phyloP scores from a whole-genome alignment of 805 yeast species.

The Metschnikowia amazonensis region DNA sequence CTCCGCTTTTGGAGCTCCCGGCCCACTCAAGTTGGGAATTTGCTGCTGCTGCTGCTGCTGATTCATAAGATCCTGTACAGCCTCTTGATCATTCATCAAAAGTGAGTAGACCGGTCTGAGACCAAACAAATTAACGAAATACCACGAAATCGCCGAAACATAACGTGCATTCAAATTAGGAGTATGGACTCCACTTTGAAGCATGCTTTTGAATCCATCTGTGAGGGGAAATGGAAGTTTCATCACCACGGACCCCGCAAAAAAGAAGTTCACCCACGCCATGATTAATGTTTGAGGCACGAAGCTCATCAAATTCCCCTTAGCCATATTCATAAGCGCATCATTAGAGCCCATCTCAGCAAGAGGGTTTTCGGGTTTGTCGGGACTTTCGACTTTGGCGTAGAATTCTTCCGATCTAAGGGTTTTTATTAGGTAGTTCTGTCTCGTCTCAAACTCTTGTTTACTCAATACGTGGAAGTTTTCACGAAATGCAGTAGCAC shows the following conservation, averaged over 20 bases:
- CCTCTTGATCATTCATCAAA: slow-evolving; percentile 51
- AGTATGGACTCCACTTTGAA: slow-evolving; percentile 83
- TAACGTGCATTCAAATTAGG: slow-evolving; percentile 84
- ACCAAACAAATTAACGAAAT: slow-evolving; percentile 83
- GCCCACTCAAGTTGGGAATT: slow-evolving; percentile 43
- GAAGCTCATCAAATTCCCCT: slow-evolving; percentile 76
- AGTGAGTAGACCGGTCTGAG: slow-evolving; percentile 74
- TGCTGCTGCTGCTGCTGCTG: slow-evolving; percentile 38
- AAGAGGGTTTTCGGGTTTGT: slow-evolving; percentile 54
- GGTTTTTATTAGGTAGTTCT: slow-evolving; percentile 42
- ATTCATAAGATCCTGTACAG: slow-evolving; percentile 43
- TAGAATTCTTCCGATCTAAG: slow-evolving; percentile 53
- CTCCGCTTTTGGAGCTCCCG: slow-evolving; percentile 60
- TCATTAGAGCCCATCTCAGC: slow-evolving; percentile 71
- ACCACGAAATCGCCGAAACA: slow-evolving; percentile 95
- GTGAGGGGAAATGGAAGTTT: slow-evolving; percentile 88
- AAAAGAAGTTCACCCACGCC: slow-evolving; percentile 95
- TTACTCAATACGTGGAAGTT: slow-evolving; percentile 50
- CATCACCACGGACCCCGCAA: slow-evolving; percentile 82
- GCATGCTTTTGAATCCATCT: slow-evolving; percentile 82
- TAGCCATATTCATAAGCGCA: slow-evolving; percentile 69
- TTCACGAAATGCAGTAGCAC: slow-evolving; percentile 53
- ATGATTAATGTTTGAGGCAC: slow-evolving; percentile 90
- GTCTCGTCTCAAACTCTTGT: slow-evolving; percentile 52
- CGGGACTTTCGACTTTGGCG: slow-evolving; percentile 43